Percentiles rank a stretch among this genome's conserved stretches.
These are phyloP conservation scores for Parsonsia alboflavescens DNA, from an alignment of 257 asterid species.

Conservation along the genomic window DNA sequence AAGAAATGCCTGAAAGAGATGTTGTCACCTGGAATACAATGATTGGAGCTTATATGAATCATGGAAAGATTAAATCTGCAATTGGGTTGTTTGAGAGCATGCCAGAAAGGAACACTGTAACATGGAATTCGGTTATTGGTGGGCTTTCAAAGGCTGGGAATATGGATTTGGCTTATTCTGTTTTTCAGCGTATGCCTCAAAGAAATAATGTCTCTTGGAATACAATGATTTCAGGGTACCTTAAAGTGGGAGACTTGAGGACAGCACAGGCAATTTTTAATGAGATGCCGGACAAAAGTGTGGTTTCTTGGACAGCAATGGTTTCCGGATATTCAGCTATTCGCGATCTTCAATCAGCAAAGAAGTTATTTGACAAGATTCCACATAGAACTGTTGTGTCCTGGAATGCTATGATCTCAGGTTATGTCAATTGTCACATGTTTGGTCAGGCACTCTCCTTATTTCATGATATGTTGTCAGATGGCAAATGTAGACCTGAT, in stretches of 20 bases:
- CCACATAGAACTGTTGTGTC: constrained; percentile 43
- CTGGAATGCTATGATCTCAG: constrained; percentile 59
- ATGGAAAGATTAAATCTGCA: constrained; percentile 26
- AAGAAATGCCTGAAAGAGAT: constrained; percentile 57
- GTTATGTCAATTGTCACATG: constrained; percentile 38
- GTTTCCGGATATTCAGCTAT: constrained; percentile 37
- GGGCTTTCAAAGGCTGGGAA: constrained; percentile 68
- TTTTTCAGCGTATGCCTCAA: constrained; percentile 47
- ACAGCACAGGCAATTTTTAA: constrained; percentile 3
- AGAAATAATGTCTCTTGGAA: constrained; percentile 67
- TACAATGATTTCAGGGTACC: not conserved
- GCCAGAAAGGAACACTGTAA: constrained; percentile 28
- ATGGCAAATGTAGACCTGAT: constrained; percentile 42
- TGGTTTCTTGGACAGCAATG: constrained; percentile 38
- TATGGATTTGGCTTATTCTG: constrained; percentile 30
- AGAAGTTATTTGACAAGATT: constrained; percentile 29
- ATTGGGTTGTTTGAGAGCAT: constrained; percentile 39
- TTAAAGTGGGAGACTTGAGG: not conserved
- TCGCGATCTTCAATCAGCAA: constrained; percentile 34
- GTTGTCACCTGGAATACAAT: constrained; percentile 66
- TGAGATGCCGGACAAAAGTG: constrained; percentile 37
- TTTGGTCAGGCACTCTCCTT: constrained; percentile 38
- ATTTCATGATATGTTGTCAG: constrained; percentile 38
- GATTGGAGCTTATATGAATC: constrained; percentile 42
- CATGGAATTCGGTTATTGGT: constrained; percentile 52